Evolutionary conservation across 331 rosid genomes (phyloP), one percentile per base, ranked within the genome.

Genomic region (Spiraea crenata): DNA sequence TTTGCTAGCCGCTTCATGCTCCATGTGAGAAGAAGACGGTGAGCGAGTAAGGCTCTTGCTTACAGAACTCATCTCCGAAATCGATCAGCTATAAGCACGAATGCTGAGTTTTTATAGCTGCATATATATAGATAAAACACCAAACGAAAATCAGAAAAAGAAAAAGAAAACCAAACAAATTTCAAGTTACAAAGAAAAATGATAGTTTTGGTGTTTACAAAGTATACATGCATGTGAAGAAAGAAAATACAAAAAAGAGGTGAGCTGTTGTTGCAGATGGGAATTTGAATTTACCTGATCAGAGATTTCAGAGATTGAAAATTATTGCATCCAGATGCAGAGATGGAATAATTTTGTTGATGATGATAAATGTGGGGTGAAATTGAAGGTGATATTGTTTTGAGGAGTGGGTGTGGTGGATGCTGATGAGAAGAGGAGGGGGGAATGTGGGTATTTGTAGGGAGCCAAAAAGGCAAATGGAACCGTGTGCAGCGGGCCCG

Each of bases 401-500:
- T 38, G 77, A 69, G 80, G 83, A 63, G 80, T 74, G 83, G 80
- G n/a, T 77, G 84, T 57, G 80, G 82, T 3, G 37, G 65, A 25
- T 25, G 31, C 58, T 76, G 77, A 82, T 80, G 86, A 81, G 75
- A 63, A 79, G 77, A 20, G 59, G 38, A 73, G 63, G 56, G 77
- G 54, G 63, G 79, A 51, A 57, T 60, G 85, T 41, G 78, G 84
- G 92, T 89, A 92, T 89, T 86, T 89, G 77, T 89, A 89, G 89
- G 82, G 59, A 38, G 81, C 79, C 81, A 73, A 79, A 84, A 83
- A n/a, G 81, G 60, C 44, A 19, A 25, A 13, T 40, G 74, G 98
- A 88, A 81, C 82, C 87, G 17, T 67, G 87, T 86, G 67, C 86
- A 88, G 0, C 83, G 95, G 95, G 86, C 95, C 89, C 83, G 0